phyloP scores from a whole-genome alignment of 192 early-diverging fungal genomes.

The Linnemannia zychae region DNA sequence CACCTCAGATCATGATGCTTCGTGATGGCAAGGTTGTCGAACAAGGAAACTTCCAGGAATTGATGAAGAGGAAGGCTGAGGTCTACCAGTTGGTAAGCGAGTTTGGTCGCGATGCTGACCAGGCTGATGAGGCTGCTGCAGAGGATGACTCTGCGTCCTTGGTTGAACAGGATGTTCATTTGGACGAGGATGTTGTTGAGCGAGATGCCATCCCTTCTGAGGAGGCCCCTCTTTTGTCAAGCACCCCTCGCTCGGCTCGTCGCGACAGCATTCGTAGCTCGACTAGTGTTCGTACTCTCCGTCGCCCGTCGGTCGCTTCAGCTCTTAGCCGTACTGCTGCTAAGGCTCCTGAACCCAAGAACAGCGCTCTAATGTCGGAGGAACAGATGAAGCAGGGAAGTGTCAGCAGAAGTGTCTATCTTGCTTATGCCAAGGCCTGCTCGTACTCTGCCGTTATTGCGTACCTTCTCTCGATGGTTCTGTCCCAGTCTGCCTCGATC shows the following conservation, averaged over 20 bases:
- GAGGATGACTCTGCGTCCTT: constrained; percentile 24
- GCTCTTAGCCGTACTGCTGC: constrained; percentile 41
- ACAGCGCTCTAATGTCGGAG: constrained; percentile 73
- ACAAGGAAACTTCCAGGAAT: constrained; percentile 72
- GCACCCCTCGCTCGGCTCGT: constrained; percentile 34
- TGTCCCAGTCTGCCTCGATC: constrained; percentile 69
- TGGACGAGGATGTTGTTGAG: constrained; percentile 41
- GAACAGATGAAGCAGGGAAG: constrained; percentile 89
- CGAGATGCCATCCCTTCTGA: constrained; percentile 32
- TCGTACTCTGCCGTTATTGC: constrained; percentile 67
- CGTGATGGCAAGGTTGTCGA: constrained; percentile 78
- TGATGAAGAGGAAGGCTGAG: constrained; percentile 74
- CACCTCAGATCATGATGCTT: constrained; percentile 79
- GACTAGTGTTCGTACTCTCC: neutral
- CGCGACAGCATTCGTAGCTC: constrained; percentile 17
- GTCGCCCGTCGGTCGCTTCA: constrained; percentile 66
- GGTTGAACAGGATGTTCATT: constrained; percentile 22
- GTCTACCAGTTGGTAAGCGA: constrained; percentile 80
- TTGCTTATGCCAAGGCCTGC: constrained; percentile 84
- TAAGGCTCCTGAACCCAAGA: constrained; percentile 35
- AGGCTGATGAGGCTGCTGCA: neutral
- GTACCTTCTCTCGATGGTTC: constrained; percentile 71
- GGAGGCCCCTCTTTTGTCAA: constrained; percentile 26
- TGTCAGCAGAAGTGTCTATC: constrained; percentile 86
- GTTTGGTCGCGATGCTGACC: constrained; percentile 68